Percentiles rank a stretch among this genome's conserved stretches.
These are phyloP conservation scores for Phytopythium kandeliae DNA, from an alignment of 352 stramenopile genomes.

Conservation along the genomic window DNA sequence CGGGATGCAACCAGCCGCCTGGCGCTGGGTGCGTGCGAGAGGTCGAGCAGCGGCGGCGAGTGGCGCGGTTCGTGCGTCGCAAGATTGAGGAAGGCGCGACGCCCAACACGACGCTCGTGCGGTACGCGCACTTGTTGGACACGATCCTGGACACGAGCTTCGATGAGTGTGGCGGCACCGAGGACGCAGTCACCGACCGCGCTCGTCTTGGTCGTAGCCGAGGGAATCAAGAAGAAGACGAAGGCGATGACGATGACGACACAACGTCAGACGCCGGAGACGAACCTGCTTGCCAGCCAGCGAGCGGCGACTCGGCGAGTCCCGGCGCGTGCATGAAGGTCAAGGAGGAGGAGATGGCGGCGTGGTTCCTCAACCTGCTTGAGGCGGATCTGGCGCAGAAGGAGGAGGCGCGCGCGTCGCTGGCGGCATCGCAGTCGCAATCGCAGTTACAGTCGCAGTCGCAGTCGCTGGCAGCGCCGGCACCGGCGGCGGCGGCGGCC, in stretches of 20 bases:
- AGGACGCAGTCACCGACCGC: conserved; percentile 4
- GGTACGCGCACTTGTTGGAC: conserved; percentile 55
- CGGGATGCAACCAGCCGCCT: not conserved
- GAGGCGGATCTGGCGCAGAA: conserved; percentile 51
- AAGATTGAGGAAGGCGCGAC: conserved; percentile 62
- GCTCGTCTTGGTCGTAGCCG: not conserved
- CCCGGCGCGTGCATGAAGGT: conserved; percentile 27
- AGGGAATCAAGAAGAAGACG: conserved; percentile 14
- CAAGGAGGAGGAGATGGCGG: conserved; percentile 62
- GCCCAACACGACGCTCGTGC: conserved; percentile 63
- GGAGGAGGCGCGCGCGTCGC: conserved; percentile 10
- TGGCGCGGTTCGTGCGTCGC: conserved; percentile 51
- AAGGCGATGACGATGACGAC: conserved; percentile 11
- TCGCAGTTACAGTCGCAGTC: too few relatives aligned
- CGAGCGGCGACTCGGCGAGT: conserved; percentile 6
- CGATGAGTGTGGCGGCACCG: conserved; percentile 31
- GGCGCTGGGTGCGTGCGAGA: conserved; percentile 10
- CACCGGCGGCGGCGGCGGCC: not conserved
- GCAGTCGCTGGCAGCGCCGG: too few relatives aligned
- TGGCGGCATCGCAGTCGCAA: too few relatives aligned
- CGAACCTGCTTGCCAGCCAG: not conserved
- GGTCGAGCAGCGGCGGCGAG: conserved; percentile 35
- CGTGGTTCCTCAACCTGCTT: conserved; percentile 62
- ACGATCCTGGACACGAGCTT: conserved; percentile 68
- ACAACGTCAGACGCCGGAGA: not conserved